phyloP scores from a whole-genome alignment of 208 protist species.

The Trichomonas tenax region DNA sequence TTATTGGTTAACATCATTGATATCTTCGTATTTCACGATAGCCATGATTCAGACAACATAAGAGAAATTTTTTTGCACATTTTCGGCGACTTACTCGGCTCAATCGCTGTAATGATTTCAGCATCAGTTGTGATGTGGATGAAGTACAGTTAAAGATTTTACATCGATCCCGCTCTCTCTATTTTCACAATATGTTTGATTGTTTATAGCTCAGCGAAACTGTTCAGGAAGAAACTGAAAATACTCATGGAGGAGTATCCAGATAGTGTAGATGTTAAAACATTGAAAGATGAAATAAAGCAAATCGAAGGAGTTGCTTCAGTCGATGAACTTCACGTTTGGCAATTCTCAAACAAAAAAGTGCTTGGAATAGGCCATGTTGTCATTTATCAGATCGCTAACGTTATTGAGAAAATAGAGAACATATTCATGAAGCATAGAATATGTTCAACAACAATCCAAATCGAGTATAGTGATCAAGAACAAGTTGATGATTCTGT shows the following conservation, averaged over 20 bases:
- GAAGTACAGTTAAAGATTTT: constrained; percentile 13
- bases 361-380: too few relatives aligned
- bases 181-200: constrained; percentile 32
- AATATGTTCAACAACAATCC: too few relatives aligned
- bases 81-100: constrained; percentile 34
- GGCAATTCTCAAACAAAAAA: too few relatives aligned
- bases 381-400: too few relatives aligned
- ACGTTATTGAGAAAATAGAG: too few relatives aligned
- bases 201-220: neutral
- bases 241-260: constrained; percentile 29
- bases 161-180: constrained; percentile 28
- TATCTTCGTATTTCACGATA: neutral
- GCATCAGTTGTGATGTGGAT: constrained; percentile 23
- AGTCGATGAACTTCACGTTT: neutral
- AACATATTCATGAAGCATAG: too few relatives aligned
- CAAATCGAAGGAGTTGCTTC: neutral
- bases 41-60: constrained; percentile 21
- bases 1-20: neutral
- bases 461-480: too few relatives aligned
- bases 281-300: constrained; percentile 15
- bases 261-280: neutral
- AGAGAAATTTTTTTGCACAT: constrained; percentile 36
- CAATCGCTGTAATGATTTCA: constrained; percentile 34
- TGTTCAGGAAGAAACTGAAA: constrained; percentile 20
- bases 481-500: too few relatives aligned